Percentiles rank a stretch among this genome's conserved stretches.
These are phyloP conservation scores for Pythium folliculosum DNA, from an alignment of 352 stramenopile species.

Conservation along the genomic window DNA sequence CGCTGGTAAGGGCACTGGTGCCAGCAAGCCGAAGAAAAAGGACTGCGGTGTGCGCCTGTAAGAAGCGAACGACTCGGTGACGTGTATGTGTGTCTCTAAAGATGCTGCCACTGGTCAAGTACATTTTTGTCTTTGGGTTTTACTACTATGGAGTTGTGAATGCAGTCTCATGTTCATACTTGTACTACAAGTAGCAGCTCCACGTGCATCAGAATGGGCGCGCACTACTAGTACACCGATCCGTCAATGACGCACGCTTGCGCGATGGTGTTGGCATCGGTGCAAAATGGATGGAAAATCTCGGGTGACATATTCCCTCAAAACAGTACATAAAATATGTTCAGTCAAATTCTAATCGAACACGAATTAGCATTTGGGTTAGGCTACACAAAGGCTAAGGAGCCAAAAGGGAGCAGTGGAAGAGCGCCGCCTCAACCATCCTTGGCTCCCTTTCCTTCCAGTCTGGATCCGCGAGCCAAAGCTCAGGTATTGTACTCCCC, in stretches of 20 bases:
- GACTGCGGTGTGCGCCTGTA: slow-evolving; percentile 11
- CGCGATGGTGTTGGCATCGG: too few species aligned
- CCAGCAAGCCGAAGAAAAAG: slow-evolving; percentile 1
- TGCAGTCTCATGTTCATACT: too few species aligned
- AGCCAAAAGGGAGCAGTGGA: neutral
- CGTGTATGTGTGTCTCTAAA: slow-evolving; percentile 3
- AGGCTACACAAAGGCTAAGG: neutral
- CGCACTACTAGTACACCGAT: neutral
- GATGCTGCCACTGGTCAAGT: slow-evolving; percentile 1
- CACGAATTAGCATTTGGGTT: neutral
- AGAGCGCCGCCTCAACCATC: neutral
- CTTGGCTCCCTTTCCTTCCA: neutral
- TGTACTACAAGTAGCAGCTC: too few species aligned
- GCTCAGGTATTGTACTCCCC: too few species aligned
- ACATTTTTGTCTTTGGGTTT: slow-evolving; percentile 17
- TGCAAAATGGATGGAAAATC: too few species aligned
- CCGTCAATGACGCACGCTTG: too few species aligned
- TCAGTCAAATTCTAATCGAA: neutral
- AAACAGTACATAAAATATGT: too few species aligned
- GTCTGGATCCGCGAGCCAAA: neutral
- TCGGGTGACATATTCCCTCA: too few species aligned
- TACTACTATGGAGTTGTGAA: slow-evolving; percentile 1
- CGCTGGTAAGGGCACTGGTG: neutral
- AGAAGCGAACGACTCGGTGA: slow-evolving; percentile 1
- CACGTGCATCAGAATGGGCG: too few species aligned